Percentiles rank a stretch among this genome's conserved stretches.
These are phyloP conservation scores for Yamadazyma buinensis DNA, from an alignment of 1,139 yeast species.

Conservation along the genomic window DNA sequence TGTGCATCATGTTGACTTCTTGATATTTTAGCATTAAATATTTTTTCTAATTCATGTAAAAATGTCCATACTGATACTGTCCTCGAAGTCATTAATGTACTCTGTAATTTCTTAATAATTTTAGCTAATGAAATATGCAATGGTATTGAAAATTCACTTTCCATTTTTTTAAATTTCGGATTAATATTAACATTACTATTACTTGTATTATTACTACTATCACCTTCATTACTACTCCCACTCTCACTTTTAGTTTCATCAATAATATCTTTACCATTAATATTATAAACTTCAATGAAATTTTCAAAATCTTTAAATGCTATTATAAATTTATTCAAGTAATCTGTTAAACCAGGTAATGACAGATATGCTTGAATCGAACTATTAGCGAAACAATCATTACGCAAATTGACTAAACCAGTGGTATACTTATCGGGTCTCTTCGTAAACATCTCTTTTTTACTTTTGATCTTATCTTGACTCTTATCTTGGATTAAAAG, in stretches of 20 bases:
- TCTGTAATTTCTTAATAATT: constrained; percentile 58
- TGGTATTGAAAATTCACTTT: constrained; percentile 36
- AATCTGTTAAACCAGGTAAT: constrained; percentile 58
- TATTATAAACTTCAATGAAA: constrained; percentile 20
- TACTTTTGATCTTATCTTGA: too few species aligned
- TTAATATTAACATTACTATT: constrained; percentile 8
- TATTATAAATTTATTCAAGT: constrained; percentile 46
- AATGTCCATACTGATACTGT: constrained; percentile 77
- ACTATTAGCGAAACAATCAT: constrained; percentile 93
- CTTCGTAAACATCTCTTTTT: constrained; percentile 48
- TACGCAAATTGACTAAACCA: constrained; percentile 75
- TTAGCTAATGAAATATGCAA: constrained; percentile 56
- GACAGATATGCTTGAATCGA: constrained; percentile 82
- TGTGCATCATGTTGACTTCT: constrained; percentile 93
- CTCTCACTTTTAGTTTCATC: constrained; percentile 5
- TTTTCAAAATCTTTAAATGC: constrained; percentile 25
- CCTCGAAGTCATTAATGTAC: constrained; percentile 51
- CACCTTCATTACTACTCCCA: constrained; percentile 6
- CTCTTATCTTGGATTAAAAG: too few species aligned
- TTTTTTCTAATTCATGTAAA: constrained; percentile 66
- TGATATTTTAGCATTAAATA: constrained; percentile 74
- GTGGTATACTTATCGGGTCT: constrained; percentile 77
- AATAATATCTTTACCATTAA: constrained; percentile 18
- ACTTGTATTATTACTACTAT: constrained; percentile 7
- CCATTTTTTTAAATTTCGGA: constrained; percentile 26